A percentile compares a stretch with the other conserved stretches of the same genome.
Conservation (phyloP, 1,284 basidiomycete genomes). For the Trichosporon faecale region DNA sequence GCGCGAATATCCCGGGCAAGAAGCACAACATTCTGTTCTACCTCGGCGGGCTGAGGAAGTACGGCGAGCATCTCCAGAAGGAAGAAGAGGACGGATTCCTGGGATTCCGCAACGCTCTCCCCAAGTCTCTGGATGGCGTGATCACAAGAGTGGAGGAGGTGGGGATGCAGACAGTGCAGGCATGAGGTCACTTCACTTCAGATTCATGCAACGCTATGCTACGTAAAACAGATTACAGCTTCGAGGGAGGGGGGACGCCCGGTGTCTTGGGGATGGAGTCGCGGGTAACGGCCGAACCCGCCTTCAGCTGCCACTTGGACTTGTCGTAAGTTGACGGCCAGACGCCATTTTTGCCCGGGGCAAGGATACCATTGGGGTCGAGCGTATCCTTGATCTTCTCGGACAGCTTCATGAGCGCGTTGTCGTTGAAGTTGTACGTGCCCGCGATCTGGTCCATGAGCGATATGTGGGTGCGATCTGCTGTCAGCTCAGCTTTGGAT, state of each 20-base stretch:
- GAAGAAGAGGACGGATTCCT: conserved; percentile 12
- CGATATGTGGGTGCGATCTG: conserved; percentile 29
- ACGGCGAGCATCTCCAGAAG: background rate
- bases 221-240: background rate
- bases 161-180: background rate
- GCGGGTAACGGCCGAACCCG: background rate
- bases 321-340: conserved; percentile 16
- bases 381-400: conserved; percentile 39
- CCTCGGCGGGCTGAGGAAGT: conserved; percentile 17
- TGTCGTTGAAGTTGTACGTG: conserved; percentile 30
- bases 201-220: background rate
- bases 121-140: background rate
- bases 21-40: conserved; percentile 21
- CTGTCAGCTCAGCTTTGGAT: background rate
- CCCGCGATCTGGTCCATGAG: conserved; percentile 30
- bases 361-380: conserved; percentile 39
- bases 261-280: background rate
- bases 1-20: conserved; percentile 22
- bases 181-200: background rate
- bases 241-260: background rate
- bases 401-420: conserved; percentile 31
- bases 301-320: conserved; percentile 15
- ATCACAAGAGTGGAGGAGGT: background rate
- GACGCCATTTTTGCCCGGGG: conserved; percentile 31
- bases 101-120: background rate